Evolutionary conservation across 306 rosid genomes (phyloP).

Genomic region (Fragaria vesca): DNA sequence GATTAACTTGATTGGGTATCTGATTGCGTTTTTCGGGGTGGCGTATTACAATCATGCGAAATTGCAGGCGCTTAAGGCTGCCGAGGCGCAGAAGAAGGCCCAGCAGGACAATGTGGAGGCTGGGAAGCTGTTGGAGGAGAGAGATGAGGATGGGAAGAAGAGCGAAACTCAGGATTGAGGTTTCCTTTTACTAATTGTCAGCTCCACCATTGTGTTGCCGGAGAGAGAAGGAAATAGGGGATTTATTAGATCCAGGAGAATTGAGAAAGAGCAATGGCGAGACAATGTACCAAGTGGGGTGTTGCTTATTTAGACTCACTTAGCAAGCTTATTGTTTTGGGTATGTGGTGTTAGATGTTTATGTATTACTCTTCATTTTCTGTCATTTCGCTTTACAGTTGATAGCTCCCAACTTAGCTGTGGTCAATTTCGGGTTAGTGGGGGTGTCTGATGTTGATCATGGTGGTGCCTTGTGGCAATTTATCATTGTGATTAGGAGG

Average conservation of each 20-base stretch:
- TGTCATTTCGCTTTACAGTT: neutral
- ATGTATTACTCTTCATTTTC: constrained; percentile 5
- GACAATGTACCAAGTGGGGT: neutral
- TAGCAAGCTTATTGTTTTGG: constrained; percentile 19
- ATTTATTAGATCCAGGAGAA: constrained; percentile 6
- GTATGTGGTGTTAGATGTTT: constrained; percentile 18
- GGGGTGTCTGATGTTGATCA: constrained; percentile 7
- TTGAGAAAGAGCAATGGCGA: constrained; percentile 3
- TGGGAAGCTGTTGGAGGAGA: constrained; percentile 83
- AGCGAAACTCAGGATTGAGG: constrained; percentile 57
- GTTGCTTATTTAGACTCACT: constrained; percentile 1
- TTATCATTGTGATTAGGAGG: constrained; percentile 14
- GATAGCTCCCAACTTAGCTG: constrained; percentile 15
- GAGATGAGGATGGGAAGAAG: constrained; percentile 72
- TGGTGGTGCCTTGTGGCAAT: constrained; percentile 4
- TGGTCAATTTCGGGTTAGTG: neutral
- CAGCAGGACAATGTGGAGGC: constrained; percentile 85
- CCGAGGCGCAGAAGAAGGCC: constrained; percentile 83
- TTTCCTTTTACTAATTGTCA: constrained; percentile 1
- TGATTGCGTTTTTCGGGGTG: constrained; percentile 70
- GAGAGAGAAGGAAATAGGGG: neutral
- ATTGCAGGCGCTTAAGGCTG: constrained; percentile 88
- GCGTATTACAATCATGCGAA: constrained; percentile 87
- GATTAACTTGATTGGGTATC: constrained; percentile 76
- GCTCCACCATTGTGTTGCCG: constrained; percentile 22